phyloP scores from a whole-genome alignment of 169 alveolate genomes.

The Nephromyces sp. region DNA sequence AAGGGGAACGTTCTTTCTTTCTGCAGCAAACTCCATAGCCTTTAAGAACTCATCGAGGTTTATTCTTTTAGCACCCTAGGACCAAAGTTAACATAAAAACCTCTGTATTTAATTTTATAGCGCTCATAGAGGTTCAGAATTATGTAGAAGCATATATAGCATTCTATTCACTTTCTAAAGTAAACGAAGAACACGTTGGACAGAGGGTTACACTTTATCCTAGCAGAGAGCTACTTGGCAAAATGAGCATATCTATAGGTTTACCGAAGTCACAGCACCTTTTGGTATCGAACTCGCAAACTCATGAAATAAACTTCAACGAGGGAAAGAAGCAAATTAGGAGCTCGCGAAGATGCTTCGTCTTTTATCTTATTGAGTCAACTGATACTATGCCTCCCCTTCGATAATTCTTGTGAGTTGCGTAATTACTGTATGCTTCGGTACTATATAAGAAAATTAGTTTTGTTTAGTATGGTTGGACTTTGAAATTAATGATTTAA shows the following conservation, averaged over 20 bases:
- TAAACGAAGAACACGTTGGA: not conserved
- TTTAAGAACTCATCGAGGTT: constrained; percentile 44
- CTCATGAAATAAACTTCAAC: too few species aligned
- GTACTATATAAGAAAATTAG: too few species aligned
- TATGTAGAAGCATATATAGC: not conserved
- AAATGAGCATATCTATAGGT: not conserved
- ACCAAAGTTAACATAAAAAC: not conserved
- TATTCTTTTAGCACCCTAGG: constrained; percentile 42
- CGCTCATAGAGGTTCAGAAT: not conserved
- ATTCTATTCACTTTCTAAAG: not conserved
- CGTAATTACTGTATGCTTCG: too few species aligned
- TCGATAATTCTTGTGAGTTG: too few species aligned
- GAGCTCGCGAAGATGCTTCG: too few species aligned
- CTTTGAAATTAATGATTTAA: too few species aligned
- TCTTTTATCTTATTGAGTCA: too few species aligned
- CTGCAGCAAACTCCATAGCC: constrained; percentile 34
- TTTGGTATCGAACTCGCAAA: too few species aligned
- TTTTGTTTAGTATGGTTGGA: too few species aligned
- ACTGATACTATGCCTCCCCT: too few species aligned
- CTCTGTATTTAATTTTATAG: not conserved
- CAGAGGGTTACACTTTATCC: not conserved
- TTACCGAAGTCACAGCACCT: not conserved
- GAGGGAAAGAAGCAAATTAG: too few species aligned
- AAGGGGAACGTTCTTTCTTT: constrained; percentile 11
- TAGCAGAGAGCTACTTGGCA: not conserved